Evolutionary conservation across 257 asterid genomes (phyloP).

Genomic region (Parsonsia alboflavescens): DNA sequence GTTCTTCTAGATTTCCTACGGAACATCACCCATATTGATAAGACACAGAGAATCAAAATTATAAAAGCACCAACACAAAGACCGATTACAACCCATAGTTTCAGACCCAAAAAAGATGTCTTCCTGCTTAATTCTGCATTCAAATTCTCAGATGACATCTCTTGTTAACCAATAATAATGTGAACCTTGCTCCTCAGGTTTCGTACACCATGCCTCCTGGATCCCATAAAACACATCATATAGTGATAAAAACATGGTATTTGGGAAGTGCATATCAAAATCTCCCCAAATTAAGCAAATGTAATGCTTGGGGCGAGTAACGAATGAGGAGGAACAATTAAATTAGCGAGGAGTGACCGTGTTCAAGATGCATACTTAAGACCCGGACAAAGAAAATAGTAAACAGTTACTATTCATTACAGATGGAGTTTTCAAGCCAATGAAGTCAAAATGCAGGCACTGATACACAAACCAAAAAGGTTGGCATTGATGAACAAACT

Average conservation of each 20-base stretch:
- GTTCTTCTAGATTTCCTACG: conserved; percentile 62
- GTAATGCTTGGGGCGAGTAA: background rate
- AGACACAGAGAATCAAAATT: conserved; percentile 59
- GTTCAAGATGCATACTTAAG: background rate
- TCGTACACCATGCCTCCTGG: conserved; percentile 45
- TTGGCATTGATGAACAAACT: conserved; percentile 1
- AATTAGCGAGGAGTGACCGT: conserved; percentile 12
- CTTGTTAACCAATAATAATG: conserved; percentile 16
- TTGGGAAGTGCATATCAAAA: conserved; percentile 11
- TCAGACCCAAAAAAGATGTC: conserved; percentile 56
- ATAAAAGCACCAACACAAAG: conserved; percentile 70
- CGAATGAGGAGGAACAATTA: background rate
- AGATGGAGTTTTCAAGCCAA: background rate
- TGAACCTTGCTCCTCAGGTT: conserved; percentile 16
- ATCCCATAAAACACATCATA: conserved; percentile 31
- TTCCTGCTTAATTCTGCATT: conserved; percentile 53
- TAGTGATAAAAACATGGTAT: conserved; percentile 19
- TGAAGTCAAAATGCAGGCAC: conserved; percentile 2
- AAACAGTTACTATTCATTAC: background rate
- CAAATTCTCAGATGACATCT: conserved; percentile 59
- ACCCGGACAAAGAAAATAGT: background rate
- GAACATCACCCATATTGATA: conserved; percentile 66
- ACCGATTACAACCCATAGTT: conserved; percentile 83
- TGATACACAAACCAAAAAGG: background rate
- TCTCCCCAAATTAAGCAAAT: background rate